Conservation (phyloP, 169 alveolate genomes). For the Perkinsus olseni region DNA sequence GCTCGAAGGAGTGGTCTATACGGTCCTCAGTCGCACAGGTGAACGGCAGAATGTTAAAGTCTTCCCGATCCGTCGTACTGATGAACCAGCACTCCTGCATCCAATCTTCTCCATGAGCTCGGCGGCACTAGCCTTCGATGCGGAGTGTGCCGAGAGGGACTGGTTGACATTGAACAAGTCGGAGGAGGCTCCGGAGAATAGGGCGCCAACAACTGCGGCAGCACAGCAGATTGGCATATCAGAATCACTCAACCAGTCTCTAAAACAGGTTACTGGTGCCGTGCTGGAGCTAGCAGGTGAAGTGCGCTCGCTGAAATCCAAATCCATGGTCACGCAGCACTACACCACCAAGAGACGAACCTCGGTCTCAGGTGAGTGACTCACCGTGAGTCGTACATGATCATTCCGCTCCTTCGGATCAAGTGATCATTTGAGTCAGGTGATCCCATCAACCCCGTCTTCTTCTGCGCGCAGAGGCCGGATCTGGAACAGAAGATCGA, state of each 20-base stretch:
- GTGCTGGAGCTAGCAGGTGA: too few species aligned
- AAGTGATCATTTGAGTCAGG: too few species aligned
- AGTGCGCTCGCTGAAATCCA: too few species aligned
- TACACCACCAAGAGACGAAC: too few species aligned
- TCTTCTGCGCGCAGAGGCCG: not conserved
- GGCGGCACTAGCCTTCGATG: not conserved
- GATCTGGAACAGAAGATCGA: not conserved
- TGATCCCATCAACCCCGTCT: not conserved
- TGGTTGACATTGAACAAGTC: not conserved
- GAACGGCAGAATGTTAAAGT: not conserved
- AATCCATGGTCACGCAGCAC: too few species aligned
- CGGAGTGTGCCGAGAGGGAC: not conserved
- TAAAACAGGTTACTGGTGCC: too few species aligned
- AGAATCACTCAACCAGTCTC: too few species aligned
- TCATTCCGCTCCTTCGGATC: too few species aligned
- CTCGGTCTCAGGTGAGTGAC: too few species aligned
- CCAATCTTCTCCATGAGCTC: not conserved
- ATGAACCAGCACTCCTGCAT: not conserved
- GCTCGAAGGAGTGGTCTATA: not conserved
- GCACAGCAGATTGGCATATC: too few species aligned
- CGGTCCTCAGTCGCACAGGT: not conserved
- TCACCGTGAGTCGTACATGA: too few species aligned
- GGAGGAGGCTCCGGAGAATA: not conserved
- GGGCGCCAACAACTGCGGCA: too few species aligned
- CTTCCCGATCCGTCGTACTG: not conserved